Percentiles rank a stretch among this genome's conserved stretches.
phyloP scores from a whole-genome alignment of 768 basidiomycete genomes.

The Lentinula edodes region DNA sequence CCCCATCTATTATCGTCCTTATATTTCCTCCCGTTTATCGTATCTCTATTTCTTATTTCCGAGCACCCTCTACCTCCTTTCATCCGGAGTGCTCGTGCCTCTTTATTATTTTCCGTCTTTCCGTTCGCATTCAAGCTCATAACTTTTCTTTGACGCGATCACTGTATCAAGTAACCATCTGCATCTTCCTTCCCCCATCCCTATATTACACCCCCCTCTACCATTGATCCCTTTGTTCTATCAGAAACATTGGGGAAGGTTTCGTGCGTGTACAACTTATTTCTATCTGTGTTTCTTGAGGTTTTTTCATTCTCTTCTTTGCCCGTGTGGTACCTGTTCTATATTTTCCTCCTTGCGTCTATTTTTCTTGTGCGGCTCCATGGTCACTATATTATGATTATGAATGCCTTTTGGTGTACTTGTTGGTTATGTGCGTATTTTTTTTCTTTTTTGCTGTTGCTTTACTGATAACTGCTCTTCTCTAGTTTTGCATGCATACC shows the following conservation, averaged over 20 bases:
- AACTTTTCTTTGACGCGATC: neutral
- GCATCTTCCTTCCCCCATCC: conserved; percentile 4
- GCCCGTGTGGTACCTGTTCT: conserved; percentile 2
- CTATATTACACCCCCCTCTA: neutral
- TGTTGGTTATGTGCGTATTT: conserved; percentile 5
- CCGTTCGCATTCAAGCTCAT: neutral
- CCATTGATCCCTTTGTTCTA: neutral
- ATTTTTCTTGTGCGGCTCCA: conserved; percentile 2
- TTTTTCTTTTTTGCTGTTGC: neutral
- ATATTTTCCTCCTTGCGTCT: neutral
- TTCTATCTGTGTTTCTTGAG: conserved; percentile 1
- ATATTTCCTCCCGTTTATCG: conserved; percentile 7
- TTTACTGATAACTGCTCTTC: neutral
- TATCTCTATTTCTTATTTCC: conserved; percentile 8
- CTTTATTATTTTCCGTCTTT: conserved; percentile 11
- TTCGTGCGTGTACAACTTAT: conserved; percentile 3
- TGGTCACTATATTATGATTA: conserved; percentile 5
- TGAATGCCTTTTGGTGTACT: conserved; percentile 5
- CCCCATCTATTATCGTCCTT: neutral
- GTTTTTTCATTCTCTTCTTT: conserved; percentile 2
- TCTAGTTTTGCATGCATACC: conserved; percentile 2
- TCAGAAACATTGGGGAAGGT: neutral
- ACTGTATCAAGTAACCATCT: conserved; percentile 7
- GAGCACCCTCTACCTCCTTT: conserved; percentile 6
- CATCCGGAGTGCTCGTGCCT: conserved; percentile 1